phyloP scores from a whole-genome alignment of 371 early-diverging fungal genomes.

The Amoeboaphelidium protococcarum region DNA sequence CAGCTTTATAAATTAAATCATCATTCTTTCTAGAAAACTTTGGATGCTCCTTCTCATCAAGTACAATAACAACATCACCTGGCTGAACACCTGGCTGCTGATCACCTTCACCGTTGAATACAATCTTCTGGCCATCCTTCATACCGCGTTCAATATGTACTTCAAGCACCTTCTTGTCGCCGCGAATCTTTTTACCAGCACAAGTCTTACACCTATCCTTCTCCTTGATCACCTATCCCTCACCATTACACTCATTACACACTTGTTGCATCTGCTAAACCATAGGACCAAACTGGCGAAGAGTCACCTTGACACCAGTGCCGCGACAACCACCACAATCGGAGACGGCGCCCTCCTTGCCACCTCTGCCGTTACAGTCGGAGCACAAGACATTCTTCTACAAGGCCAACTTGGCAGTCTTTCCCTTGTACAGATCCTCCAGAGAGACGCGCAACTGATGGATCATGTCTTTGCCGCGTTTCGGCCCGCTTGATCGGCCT shows the following conservation, averaged over 20 bases:
- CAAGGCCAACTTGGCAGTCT: constrained; percentile 47
- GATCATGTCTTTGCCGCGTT: constrained; percentile 29
- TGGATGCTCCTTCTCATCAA: constrained; percentile 48
- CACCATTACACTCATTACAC: constrained; percentile 50
- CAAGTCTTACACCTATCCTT: constrained; percentile 69
- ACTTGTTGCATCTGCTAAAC: constrained; percentile 87
- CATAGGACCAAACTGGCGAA: constrained; percentile 83
- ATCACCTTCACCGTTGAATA: constrained; percentile 70
- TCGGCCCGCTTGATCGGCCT: constrained; percentile 38
- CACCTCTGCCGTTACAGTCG: constrained; percentile 43
- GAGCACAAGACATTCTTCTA: constrained; percentile 28
- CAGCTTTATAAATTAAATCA: constrained; percentile 49
- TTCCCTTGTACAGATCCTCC: constrained; percentile 67
- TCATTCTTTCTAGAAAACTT: constrained; percentile 50
- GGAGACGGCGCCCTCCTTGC: constrained; percentile 24
- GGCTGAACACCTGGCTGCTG: constrained; percentile 41
- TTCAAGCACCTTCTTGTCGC: constrained; percentile 61
- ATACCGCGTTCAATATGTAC: constrained; percentile 80
- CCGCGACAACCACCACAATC: constrained; percentile 63
- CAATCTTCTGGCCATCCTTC: constrained; percentile 59
- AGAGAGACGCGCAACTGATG: constrained; percentile 48
- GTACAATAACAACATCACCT: constrained; percentile 62
- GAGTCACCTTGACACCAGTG: constrained; percentile 55
- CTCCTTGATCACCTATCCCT: constrained; percentile 56
- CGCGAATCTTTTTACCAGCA: constrained; percentile 45